Percentiles rank a stretch among this genome's conserved stretches.
Conservation (phyloP, 192 early-diverging fungal genomes). For the Chytriomyces sp. region DNA sequence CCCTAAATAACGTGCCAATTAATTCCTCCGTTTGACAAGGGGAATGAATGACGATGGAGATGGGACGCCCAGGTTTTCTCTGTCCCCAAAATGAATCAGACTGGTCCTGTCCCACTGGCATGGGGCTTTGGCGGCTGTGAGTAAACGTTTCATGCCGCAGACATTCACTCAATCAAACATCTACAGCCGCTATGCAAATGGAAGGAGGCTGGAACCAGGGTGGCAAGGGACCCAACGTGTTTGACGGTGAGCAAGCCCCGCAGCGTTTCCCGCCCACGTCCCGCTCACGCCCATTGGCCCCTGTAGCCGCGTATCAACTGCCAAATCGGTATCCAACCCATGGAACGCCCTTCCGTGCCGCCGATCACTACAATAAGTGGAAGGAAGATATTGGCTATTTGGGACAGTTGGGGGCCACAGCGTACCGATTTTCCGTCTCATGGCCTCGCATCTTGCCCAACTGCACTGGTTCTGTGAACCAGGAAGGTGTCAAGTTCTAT, state of each 20-base stretch:
- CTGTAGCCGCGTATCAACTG: neutral
- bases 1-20: no score
- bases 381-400: constrained; percentile 32
- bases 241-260: constrained; percentile 33
- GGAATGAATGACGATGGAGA: no score
- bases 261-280: neutral
- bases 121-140: constrained; percentile 27
- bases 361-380: constrained; percentile 32
- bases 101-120: neutral
- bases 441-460: constrained; percentile 41
- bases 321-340: neutral
- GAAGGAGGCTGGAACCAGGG: constrained; percentile 51
- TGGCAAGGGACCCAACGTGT: constrained; percentile 47
- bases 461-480: constrained; percentile 38
- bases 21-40: no score
- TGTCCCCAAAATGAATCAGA: no score
- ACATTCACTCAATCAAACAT: constrained; percentile 9
- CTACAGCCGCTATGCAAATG: constrained; percentile 48
- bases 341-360: constrained; percentile 6
- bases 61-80: no score
- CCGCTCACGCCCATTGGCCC: neutral
- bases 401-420: constrained; percentile 24
- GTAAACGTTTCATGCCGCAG: neutral
- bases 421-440: constrained; percentile 42
- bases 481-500: constrained; percentile 35